These are phyloP conservation scores for Penicillium sp. DNA, from an alignment of 2,329 filamentous ascomycete genomes.

Conservation along the genomic window DNA sequence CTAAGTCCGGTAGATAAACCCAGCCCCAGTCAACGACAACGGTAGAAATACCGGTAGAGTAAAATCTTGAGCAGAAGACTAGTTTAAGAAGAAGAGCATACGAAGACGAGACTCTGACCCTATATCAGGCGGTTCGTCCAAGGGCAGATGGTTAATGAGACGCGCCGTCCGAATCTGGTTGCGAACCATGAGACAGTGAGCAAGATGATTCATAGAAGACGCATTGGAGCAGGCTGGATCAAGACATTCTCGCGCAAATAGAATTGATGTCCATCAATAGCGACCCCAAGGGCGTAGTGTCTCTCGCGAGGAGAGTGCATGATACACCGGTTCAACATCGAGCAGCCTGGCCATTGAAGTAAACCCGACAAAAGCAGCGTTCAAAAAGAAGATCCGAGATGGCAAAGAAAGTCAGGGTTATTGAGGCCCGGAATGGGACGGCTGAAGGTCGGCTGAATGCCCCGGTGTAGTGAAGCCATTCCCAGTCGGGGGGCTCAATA, in stretches of 20 bases:
- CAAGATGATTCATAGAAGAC: not conserved
- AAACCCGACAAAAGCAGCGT: not conserved
- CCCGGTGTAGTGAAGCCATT: not conserved
- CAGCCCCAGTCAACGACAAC: too few species aligned
- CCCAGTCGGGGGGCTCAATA: not conserved
- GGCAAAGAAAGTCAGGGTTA: conserved; percentile 2
- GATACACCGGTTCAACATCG: not conserved
- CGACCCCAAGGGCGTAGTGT: not conserved
- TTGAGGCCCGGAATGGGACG: not conserved
- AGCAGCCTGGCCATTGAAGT: conserved; percentile 22
- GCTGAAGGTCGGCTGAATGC: too few species aligned
- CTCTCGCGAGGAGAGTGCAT: not conserved
- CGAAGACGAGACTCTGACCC: too few species aligned
- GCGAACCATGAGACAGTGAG: not conserved
- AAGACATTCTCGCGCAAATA: conserved; percentile 6
- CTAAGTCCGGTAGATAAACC: not conserved
- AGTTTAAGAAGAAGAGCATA: not conserved
- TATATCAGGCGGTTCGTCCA: not conserved
- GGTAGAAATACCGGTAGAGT: too few species aligned
- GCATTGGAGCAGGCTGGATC: conserved; percentile 9
- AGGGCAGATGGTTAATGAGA: not conserved
- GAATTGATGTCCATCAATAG: not conserved
- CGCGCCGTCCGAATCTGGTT: not conserved
- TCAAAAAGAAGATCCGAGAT: not conserved
- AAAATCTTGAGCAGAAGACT: not conserved